Evolutionary conservation across 305 asterid species (phyloP).

Genomic region (Plantago coronopus): DNA sequence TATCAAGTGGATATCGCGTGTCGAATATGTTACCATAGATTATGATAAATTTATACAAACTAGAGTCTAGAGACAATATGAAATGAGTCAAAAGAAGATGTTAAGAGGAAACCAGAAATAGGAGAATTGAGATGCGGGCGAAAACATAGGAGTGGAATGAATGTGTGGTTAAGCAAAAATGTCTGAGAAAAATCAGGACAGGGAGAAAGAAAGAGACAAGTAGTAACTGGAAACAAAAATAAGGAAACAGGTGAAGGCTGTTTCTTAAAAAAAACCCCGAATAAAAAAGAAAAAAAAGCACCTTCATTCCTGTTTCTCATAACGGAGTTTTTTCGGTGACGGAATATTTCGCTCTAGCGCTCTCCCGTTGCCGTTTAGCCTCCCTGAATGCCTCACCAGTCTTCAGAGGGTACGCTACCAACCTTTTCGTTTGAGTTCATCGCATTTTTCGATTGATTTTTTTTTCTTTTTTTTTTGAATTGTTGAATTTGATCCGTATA

Average conservation of each 20-base stretch:
- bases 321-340: slow-evolving; percentile 57
- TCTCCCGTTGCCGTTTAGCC: slow-evolving; percentile 93
- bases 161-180: slow-evolving; percentile 18
- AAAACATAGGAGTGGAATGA: slow-evolving; percentile 12
- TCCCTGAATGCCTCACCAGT: slow-evolving; percentile 99
- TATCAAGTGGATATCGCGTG: too few relatives aligned
- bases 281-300: slow-evolving; percentile 19
- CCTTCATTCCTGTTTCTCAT: slow-evolving; percentile 31
- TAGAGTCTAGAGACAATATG: too few relatives aligned
- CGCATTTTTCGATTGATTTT: too few relatives aligned
- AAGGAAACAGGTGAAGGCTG: slow-evolving; percentile 21
- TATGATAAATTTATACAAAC: not conserved
- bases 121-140: not conserved
- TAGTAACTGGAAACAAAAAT: slow-evolving; percentile 10
- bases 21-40: too few relatives aligned
- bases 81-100: slow-evolving; percentile 16
- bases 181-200: slow-evolving; percentile 17
- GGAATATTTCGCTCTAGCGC: slow-evolving; percentile 70
- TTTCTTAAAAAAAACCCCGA: slow-evolving; percentile 20
- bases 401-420: slow-evolving; percentile 60
- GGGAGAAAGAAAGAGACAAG: not conserved
- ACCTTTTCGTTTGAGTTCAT: not conserved
- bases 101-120: slow-evolving; percentile 16
- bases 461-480: too few relatives aligned
- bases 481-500: too few relatives aligned